Base-by-base conservation (phyloP, 2,329 filamentous ascomycete genomes). In the Cytospora mali region DNA sequence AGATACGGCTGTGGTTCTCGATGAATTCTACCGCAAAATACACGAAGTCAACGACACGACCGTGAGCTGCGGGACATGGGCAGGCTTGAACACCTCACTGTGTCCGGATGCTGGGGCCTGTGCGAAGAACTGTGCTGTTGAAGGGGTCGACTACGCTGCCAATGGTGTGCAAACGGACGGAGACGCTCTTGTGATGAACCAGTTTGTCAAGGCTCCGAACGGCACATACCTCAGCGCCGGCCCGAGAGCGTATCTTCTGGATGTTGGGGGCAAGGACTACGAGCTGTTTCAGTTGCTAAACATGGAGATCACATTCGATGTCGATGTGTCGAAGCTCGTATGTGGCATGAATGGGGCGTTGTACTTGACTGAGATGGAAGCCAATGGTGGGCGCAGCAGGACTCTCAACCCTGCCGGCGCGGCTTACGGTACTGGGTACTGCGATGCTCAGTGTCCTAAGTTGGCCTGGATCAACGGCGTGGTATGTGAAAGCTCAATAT, bases 291-390 rank as follows among this genome's bases (percentile, higher is more conserved):
- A 84, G 63, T 75, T 88, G 46, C 78, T 83, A 59, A 83, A 83
- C 70, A 76, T 84, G 68, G 87, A 90, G 71, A 81, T 89, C 71
- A 84, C 83, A 35, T 88, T 89, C 65, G 85, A 87, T 53, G 85
- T 88, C 5, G 87, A 89, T 70, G 80, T 88, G 52, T 88, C 85
- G 28, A 81, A 82, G 65, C 77, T 89, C 25, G 82, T 83, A 25
- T 90, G 87, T 67, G 88, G 88, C 60, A 75, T 89, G 69, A 89
- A 90, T 72, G 86, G 85, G 62, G 86, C 86, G 13, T 72, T 89
- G 29, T 88, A 89, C 77, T 80, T 89, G 49, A 78, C 84, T 18
- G 77, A 82, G 69, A 89, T 90, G 86, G 80, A 85, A 25, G 76
- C 80, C 5, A 84, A 87, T 67, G 87, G 87, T 67, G 87, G 86